Conservation (phyloP, 768 basidiomycete species). For the Tulasnella sp. region DNA sequence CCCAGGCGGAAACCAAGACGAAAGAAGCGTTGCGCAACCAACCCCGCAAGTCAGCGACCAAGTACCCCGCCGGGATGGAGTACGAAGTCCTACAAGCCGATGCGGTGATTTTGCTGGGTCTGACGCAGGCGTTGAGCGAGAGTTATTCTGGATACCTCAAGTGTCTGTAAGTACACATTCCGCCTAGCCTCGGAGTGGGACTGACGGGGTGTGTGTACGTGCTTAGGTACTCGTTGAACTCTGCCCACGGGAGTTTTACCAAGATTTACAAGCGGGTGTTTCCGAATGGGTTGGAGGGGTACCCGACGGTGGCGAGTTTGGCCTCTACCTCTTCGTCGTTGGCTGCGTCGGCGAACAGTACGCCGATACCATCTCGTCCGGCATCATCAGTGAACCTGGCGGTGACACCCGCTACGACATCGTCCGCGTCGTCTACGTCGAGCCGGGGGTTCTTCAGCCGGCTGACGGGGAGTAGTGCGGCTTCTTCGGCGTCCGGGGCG, state of each 20-base stretch:
- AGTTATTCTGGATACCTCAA: constrained; percentile 18
- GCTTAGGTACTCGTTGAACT: constrained; percentile 12
- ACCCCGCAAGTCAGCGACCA: constrained; percentile 23
- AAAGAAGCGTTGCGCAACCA: constrained; percentile 38
- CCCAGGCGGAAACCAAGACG: constrained; percentile 47
- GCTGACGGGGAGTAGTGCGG: constrained; percentile 17
- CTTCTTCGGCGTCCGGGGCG: constrained; percentile 15
- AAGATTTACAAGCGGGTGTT: constrained; percentile 15
- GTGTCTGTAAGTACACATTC: constrained; percentile 29
- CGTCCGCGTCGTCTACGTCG: background rate
- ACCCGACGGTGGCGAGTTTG: background rate
- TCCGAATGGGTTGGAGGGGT: constrained; percentile 14
- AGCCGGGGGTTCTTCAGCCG: constrained; percentile 23
- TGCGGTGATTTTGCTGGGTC: constrained; percentile 52
- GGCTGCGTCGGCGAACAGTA: background rate
- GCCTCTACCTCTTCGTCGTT: background rate
- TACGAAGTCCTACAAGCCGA: constrained; percentile 71
- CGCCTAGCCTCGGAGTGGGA: background rate
- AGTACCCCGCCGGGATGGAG: constrained; percentile 52
- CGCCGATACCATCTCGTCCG: background rate
- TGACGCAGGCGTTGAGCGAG: constrained; percentile 51
- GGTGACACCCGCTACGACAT: too few relatives aligned
- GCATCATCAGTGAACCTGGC: background rate
- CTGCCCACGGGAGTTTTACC: constrained; percentile 17
- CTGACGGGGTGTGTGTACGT: background rate